Percentiles rank a stretch among this genome's conserved stretches.
Conservation (phyloP, 1,284 basidiomycete species). For the Sanghuangporus weigelae region DNA sequence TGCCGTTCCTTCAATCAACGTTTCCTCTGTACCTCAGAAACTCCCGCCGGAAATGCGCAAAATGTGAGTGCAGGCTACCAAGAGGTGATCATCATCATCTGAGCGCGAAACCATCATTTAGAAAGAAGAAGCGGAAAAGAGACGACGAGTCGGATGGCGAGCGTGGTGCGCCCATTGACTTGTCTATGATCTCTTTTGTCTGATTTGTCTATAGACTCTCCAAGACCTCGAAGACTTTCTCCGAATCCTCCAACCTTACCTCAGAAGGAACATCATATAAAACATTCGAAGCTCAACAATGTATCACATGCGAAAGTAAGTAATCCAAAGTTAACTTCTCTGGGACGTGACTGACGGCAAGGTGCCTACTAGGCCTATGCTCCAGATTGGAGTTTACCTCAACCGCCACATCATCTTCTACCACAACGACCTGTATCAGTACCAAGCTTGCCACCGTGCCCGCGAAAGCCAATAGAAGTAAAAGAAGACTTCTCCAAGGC, state of each 20-base stretch:
- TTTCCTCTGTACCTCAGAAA: conserved; percentile 24
- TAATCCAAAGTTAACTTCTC: conserved; percentile 4
- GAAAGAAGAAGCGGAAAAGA: conserved; percentile 71
- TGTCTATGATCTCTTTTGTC: neutral
- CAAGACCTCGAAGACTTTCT: conserved; percentile 53
- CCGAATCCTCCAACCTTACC: conserved; percentile 33
- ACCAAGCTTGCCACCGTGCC: conserved; percentile 54
- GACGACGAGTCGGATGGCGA: conserved; percentile 73
- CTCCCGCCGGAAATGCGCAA: conserved; percentile 13
- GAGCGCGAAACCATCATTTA: conserved; percentile 20
- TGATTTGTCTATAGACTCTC: conserved; percentile 33
- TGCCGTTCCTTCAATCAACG: conserved; percentile 19
- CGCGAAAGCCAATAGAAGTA: conserved; percentile 77
- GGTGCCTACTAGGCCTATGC: conserved; percentile 34
- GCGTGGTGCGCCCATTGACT: conserved; percentile 35
- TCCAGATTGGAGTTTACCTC: conserved; percentile 57
- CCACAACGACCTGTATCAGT: conserved; percentile 48
- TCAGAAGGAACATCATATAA: conserved; percentile 41
- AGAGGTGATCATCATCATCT: conserved; percentile 21
- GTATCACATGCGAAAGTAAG: conserved; percentile 48
- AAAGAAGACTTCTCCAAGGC: conserved; percentile 81
- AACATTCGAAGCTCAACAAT: conserved; percentile 39
- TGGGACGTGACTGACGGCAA: neutral
- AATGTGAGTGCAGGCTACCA: conserved; percentile 22
- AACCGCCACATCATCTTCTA: conserved; percentile 42